Evolutionary conservation across 768 basidiomycete species (phyloP), one percentile per base, ranked within the genome.

Genomic region (Boletus rubescentipes): DNA sequence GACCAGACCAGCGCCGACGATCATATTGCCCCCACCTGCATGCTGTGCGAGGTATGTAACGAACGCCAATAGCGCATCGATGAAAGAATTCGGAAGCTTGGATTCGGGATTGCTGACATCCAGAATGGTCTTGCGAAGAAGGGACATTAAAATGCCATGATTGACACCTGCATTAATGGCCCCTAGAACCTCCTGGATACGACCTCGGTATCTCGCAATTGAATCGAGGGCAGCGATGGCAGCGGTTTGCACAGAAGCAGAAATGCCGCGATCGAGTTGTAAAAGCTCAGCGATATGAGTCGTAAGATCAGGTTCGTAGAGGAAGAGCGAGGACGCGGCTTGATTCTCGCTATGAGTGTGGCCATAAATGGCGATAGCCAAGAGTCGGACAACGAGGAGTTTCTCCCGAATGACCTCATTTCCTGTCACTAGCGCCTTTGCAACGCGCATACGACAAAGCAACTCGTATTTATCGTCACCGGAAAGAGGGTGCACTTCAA

Each of bases 101-200:
- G 84, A 89, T 21, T 85, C 79, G 2, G 85, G 77, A 52, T 81
- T 80, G 49, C 81, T 78, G 20, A 93, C 83, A 55, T 93, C 88
- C 16, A 78, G 68, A 16, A 92, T 86, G 21, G 90, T 89, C 71
- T 85, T 87, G 56, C 94, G 83, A 50, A 98, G 79, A 34, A 94
- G 76, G 29, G 89, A 87, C 87, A 98, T 92, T 23, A 99, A 71
- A 37, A 93, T 87, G 12, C 97, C 97, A 65, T 98, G 97, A 63
- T 93, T 97, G 50, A 98, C 93, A 40, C 93, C 93, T 23, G 93
- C 95, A 67, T 97, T 97, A 35, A 98, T 82, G 2, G 94, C 87
- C 5, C 87, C 86, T 42, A 97, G 72, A 36, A 96, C 92, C 66
- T 98, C 97, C 61, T 86, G 83, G 34, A 91, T 80, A 67, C 88